Conservation (phyloP, 1,284 basidiomycete species). For the Irpex sp. region DNA sequence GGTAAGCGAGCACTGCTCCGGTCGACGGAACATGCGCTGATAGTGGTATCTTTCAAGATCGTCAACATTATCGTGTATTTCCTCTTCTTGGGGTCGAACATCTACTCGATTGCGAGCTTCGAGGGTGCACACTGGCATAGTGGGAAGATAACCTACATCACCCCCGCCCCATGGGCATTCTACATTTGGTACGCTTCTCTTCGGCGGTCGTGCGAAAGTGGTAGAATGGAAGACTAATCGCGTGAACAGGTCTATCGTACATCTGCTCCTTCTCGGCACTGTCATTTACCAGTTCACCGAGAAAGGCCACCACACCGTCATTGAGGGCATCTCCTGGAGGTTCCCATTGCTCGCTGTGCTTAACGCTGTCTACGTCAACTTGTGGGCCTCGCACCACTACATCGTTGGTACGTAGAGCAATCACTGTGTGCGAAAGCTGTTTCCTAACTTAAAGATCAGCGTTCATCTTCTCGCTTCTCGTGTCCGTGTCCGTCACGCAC, state of each 20-base stretch:
- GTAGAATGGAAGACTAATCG: not conserved
- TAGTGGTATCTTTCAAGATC: constrained; percentile 38
- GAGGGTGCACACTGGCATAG: constrained; percentile 58
- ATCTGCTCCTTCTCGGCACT: constrained; percentile 83
- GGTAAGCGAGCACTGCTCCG: constrained; percentile 33
- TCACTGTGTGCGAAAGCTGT: not conserved
- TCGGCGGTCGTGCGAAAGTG: constrained; percentile 16
- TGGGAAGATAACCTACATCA: constrained; percentile 84
- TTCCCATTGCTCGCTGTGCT: constrained; percentile 84
- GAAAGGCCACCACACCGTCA: constrained; percentile 74
- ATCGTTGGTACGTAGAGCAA: constrained; percentile 50
- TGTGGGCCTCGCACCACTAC: constrained; percentile 74
- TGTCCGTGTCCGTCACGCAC: constrained; percentile 80
- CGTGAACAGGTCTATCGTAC: constrained; percentile 67
- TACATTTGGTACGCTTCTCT: constrained; percentile 61
- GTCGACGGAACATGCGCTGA: not conserved
- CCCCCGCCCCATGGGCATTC: constrained; percentile 87
- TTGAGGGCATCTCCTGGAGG: constrained; percentile 87
- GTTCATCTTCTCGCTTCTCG: constrained; percentile 84
- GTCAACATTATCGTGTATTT: constrained; percentile 78
- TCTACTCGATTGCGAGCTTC: constrained; percentile 79
- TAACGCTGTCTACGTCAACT: constrained; percentile 82
- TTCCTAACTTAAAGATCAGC: constrained; percentile 35
- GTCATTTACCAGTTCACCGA: constrained; percentile 89
- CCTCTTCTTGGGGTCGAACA: constrained; percentile 84